Evolutionary conservation across 257 asterid genomes (phyloP).

Genomic region (Sherardia arvensis): DNA sequence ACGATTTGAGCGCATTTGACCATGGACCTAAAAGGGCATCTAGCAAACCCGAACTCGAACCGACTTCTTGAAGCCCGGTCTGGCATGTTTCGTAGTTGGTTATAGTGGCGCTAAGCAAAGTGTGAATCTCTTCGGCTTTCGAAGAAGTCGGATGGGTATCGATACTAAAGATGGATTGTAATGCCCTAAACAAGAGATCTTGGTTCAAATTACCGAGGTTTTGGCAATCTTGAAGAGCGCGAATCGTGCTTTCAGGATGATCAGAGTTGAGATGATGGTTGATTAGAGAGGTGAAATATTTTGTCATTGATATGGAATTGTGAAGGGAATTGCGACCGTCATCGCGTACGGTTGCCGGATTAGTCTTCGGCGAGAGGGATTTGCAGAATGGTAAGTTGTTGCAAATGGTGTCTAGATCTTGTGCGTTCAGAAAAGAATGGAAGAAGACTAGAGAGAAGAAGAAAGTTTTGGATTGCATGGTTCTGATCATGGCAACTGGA

Average conservation of each 20-base stretch:
- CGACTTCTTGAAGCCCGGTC: conserved; percentile 41
- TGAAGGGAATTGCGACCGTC: conserved; percentile 23
- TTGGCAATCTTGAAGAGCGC: conserved; percentile 59
- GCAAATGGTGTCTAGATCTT: too few relatives aligned
- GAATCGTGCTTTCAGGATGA: conserved; percentile 10
- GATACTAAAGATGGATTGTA: neutral
- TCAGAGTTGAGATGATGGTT: conserved; percentile 4
- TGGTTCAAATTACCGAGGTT: conserved; percentile 36
- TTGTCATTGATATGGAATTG: conserved; percentile 36
- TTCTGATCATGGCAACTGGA: too few relatives aligned
- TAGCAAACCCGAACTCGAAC: conserved; percentile 25
- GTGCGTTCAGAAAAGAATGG: neutral
- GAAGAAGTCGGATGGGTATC: conserved; percentile 14
- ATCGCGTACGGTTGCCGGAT: conserved; percentile 37
- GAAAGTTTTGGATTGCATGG: conserved; percentile 5
- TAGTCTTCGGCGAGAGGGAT: conserved; percentile 47
- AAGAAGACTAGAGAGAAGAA: neutral
- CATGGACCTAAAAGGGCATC: conserved; percentile 35
- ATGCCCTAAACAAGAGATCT: conserved; percentile 26
- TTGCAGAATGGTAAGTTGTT: conserved; percentile 21
- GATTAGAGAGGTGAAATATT: conserved; percentile 32
- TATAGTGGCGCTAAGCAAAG: conserved; percentile 53
- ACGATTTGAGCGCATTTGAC: conserved; percentile 26
- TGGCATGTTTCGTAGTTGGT: conserved; percentile 64
- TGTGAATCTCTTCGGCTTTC: conserved; percentile 37